A percentile compares a stretch with the other conserved stretches of the same genome.
Evolutionary conservation across 2,329 filamentous ascomycete genomes (phyloP).

Genomic region (Alternaria metachromatica): DNA sequence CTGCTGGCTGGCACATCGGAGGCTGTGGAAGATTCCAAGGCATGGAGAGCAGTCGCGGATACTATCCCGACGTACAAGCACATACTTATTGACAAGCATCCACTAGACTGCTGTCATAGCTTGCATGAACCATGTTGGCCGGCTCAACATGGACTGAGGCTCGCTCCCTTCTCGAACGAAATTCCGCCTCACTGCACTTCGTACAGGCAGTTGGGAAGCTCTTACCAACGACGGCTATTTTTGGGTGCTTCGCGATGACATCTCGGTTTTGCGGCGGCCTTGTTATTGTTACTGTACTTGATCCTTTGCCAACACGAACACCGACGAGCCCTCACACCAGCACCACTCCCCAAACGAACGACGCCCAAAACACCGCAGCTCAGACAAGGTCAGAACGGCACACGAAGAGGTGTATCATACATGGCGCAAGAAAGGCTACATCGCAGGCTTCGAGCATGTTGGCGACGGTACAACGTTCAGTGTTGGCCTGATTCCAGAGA

Average conservation of each 20-base stretch:
- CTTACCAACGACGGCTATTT: background rate
- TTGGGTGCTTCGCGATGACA: slow-evolving; percentile 3
- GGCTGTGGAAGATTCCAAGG: slow-evolving; percentile 54
- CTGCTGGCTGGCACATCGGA: slow-evolving; percentile 48
- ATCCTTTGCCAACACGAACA: slow-evolving; percentile 22
- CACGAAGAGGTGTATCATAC: slow-evolving; percentile 13
- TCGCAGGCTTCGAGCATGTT: slow-evolving; percentile 14
- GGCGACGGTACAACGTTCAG: slow-evolving; percentile 25
- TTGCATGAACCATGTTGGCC: slow-evolving; percentile 14
- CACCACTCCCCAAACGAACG: slow-evolving; percentile 21
- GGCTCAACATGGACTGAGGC: slow-evolving; percentile 17
- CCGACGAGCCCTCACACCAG: slow-evolving; percentile 6
- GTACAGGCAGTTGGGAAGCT: background rate
- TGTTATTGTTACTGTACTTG: slow-evolving; percentile 24
- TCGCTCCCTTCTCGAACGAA: background rate
- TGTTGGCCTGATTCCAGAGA: slow-evolving; percentile 29
- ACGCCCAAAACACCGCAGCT: slow-evolving; percentile 30
- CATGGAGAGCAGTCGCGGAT: slow-evolving; percentile 55
- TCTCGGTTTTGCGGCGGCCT: slow-evolving; percentile 13
- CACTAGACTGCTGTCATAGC: slow-evolving; percentile 10
- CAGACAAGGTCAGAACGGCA: slow-evolving; percentile 21
- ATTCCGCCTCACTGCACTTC: slow-evolving; percentile 1
- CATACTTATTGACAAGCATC: slow-evolving; percentile 46
- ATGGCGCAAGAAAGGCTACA: slow-evolving; percentile 24
- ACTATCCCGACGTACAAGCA: slow-evolving; percentile 54